These are phyloP conservation scores for Xylaria sp. DNA, from an alignment of 2,329 filamentous ascomycete species.

Conservation along the genomic window DNA sequence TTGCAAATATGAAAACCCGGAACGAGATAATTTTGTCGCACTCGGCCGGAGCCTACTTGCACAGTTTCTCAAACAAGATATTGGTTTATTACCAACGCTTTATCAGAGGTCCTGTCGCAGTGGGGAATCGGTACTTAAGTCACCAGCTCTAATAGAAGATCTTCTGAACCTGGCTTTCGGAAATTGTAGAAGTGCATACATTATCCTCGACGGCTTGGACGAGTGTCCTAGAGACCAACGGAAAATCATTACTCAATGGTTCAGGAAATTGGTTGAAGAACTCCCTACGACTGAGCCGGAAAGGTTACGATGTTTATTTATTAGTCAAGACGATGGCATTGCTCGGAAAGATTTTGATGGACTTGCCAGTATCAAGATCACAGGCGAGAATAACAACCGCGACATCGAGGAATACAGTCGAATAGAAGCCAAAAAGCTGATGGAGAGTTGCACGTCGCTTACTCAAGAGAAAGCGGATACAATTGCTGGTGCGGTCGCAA, in stretches of 20 bases:
- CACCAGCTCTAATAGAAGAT: conserved; percentile 38
- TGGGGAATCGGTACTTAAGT: conserved; percentile 21
- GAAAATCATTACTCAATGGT: conserved; percentile 46
- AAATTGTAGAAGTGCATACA: conserved; percentile 45
- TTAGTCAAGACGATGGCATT: conserved; percentile 50
- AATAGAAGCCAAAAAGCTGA: conserved; percentile 16
- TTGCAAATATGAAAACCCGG: conserved; percentile 45
- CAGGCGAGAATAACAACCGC: conserved; percentile 41
- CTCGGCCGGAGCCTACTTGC: conserved; percentile 39
- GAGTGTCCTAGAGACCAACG: conserved; percentile 49
- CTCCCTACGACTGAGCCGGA: conserved; percentile 36
- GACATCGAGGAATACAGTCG: conserved; percentile 48
- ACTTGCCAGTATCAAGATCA: conserved; percentile 39
- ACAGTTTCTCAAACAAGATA: conserved; percentile 32
- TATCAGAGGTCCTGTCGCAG: conserved; percentile 33
- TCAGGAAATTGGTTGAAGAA: conserved; percentile 37
- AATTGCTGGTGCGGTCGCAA: neutral
- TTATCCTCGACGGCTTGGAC: conserved; percentile 53
- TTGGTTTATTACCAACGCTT: conserved; percentile 26
- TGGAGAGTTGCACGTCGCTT: neutral
- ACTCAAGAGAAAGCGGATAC: conserved; percentile 4
- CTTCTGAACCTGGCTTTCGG: conserved; percentile 44
- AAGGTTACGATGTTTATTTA: conserved; percentile 45
- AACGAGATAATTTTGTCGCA: conserved; percentile 43
- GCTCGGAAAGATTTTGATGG: conserved; percentile 44